phyloP scores from a whole-genome alignment of 148 eudicot genomes.

The Fallopia convolvulus region DNA sequence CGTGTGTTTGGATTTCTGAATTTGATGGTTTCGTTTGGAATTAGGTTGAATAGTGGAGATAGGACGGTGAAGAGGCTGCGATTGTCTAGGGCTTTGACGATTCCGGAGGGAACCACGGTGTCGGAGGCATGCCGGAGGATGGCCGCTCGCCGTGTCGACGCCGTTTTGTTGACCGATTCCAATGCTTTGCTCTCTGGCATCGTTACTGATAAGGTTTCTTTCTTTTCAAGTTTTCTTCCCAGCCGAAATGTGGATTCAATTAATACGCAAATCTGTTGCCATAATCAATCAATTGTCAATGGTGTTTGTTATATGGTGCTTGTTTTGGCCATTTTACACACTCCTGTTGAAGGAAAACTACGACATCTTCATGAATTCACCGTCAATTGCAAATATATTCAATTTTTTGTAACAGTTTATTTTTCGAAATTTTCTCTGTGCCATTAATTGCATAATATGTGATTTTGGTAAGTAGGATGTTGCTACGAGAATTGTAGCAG shows the following conservation, averaged over 20 bases:
- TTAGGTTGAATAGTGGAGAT: conserved; percentile 52
- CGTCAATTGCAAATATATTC: not conserved
- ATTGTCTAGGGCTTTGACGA: conserved; percentile 85
- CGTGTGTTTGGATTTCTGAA: not conserved
- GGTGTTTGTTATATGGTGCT: not conserved
- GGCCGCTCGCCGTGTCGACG: conserved; percentile 88
- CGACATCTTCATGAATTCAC: not conserved
- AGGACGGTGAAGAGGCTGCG: conserved; percentile 98
- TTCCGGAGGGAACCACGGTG: conserved; percentile 88
- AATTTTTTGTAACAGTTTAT: not conserved
- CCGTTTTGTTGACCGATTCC: conserved; percentile 87
- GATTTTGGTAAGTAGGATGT: conserved; percentile 49
- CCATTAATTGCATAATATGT: not conserved
- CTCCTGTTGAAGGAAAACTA: no score
- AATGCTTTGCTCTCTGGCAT: conserved; percentile 94
- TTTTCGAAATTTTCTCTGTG: not conserved
- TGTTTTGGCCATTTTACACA: no score
- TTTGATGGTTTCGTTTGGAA: not conserved
- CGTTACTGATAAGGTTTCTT: conserved; percentile 75
- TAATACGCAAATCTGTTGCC: not conserved
- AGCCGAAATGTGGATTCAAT: not conserved
- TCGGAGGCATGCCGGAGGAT: conserved; percentile 92
- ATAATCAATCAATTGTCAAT: not conserved
- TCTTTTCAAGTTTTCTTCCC: not conserved
- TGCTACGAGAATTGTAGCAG: conserved; percentile 80